phyloP scores from a whole-genome alignment of 73 alveolate genomes.

The Chromera velia region DNA sequence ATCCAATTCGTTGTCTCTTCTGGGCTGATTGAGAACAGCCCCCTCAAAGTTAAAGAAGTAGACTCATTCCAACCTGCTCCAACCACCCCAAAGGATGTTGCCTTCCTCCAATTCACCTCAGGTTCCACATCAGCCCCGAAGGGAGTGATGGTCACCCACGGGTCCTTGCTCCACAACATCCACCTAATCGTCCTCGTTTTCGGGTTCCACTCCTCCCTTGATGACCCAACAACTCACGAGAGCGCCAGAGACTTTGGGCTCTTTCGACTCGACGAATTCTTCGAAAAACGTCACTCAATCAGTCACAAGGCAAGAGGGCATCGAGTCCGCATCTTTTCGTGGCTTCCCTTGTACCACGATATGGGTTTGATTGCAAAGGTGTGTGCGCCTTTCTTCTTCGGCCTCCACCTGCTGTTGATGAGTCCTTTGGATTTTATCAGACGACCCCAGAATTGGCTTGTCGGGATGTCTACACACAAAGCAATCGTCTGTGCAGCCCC shows the following conservation, averaged over 20 bases:
- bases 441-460: not conserved
- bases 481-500: not conserved
- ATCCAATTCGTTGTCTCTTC: too few species aligned
- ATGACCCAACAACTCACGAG: too few species aligned
- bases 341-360: not conserved
- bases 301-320: not conserved
- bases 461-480: not conserved
- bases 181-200: not conserved
- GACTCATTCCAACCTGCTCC: too few species aligned
- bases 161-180: constrained; percentile 3
- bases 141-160: constrained; percentile 15
- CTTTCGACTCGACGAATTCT: too few species aligned
- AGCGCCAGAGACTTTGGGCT: too few species aligned
- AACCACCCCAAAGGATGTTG: constrained; percentile 1
- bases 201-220: not conserved
- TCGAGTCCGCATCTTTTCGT: not conserved
- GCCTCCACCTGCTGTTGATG: not conserved
- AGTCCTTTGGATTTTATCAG: not conserved
- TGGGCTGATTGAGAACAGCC: too few species aligned
- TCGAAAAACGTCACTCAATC: not conserved
- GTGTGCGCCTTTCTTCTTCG: not conserved
- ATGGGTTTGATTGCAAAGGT: not conserved
- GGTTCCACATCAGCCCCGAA: constrained; percentile 28
- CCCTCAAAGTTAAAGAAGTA: too few species aligned
- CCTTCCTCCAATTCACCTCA: constrained; percentile 13